These are phyloP conservation scores for Entomortierella parvispora DNA, from an alignment of 192 early-diverging fungal species.

Conservation along the genomic window DNA sequence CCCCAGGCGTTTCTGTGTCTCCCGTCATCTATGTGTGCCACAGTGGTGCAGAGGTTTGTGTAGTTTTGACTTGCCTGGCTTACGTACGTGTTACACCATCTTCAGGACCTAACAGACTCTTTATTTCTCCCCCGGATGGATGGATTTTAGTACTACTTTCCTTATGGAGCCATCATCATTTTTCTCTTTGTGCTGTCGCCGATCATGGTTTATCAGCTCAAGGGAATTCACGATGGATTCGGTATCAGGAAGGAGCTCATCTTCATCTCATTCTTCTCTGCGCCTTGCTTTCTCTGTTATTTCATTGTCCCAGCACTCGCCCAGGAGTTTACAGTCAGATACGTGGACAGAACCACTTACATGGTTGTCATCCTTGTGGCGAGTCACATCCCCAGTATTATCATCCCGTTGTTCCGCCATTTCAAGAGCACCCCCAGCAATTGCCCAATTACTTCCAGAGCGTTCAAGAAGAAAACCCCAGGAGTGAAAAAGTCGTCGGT, in stretches of 20 bases:
- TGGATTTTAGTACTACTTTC: constrained; percentile 24
- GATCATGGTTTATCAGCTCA: constrained; percentile 57
- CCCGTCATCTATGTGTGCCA: constrained; percentile 16
- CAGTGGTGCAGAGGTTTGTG: constrained; percentile 22
- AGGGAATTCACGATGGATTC: constrained; percentile 60
- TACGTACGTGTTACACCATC: no score
- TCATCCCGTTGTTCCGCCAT: constrained; percentile 27
- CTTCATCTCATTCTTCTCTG: constrained; percentile 55
- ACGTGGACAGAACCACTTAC: constrained; percentile 22
- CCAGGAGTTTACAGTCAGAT: background rate
- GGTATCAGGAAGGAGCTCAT: constrained; percentile 68
- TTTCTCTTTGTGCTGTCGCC: constrained; percentile 63
- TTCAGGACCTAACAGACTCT: background rate
- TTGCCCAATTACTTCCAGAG: constrained; percentile 13
- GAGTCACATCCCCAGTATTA: constrained; percentile 21
- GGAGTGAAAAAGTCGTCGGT: background rate
- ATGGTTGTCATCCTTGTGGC: constrained; percentile 25
- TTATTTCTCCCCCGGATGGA: background rate
- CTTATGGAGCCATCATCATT: constrained; percentile 13
- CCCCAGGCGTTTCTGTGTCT: background rate
- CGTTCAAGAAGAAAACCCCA: background rate
- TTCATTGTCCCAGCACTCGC: constrained; percentile 52
- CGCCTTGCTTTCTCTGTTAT: constrained; percentile 49
- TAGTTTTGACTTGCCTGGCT: background rate
- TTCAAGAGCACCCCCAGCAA: constrained; percentile 14